A percentile compares a stretch with the other conserved stretches of the same genome.
phyloP scores from a whole-genome alignment of 495 filamentous ascomycete species.

The Darksidea phi region DNA sequence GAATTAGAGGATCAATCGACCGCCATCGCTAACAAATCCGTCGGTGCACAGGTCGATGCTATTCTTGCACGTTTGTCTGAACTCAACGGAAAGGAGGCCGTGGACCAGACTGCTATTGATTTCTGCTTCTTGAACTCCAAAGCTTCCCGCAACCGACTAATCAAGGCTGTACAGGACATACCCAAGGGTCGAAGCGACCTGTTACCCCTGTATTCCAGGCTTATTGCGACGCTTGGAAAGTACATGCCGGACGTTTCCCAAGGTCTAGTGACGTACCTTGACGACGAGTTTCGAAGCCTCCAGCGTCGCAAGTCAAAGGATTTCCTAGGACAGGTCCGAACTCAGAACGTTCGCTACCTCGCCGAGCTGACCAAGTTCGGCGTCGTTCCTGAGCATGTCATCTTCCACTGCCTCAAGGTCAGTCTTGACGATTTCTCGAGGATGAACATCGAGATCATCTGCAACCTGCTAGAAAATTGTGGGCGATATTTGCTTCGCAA shows the following conservation, averaged over 20 bases:
- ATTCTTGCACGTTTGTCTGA: conserved; percentile 85
- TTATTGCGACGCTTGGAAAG: conserved; percentile 88
- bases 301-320: conserved; percentile 99
- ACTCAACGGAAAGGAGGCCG: conserved; percentile 81
- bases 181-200: conserved; percentile 91
- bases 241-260: conserved; percentile 92
- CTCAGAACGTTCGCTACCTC: conserved; percentile 93
- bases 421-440: conserved; percentile 96
- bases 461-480: conserved; percentile 95
- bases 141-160: conserved; percentile 87
- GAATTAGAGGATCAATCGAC: conserved; percentile 79
- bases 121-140: conserved; percentile 99
- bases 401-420: conserved; percentile 98
- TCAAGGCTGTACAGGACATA: conserved; percentile 91
- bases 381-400: conserved; percentile 95
- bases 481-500: conserved; percentile 92
- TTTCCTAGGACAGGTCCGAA: conserved; percentile 88
- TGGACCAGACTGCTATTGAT: conserved; percentile 88
- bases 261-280: conserved; percentile 87
- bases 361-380: conserved; percentile 98
- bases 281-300: conserved; percentile 94
- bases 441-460: conserved; percentile 98
- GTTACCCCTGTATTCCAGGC: conserved; percentile 84
- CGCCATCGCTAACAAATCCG: conserved; percentile 95
- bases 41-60: conserved; percentile 94